These are phyloP conservation scores for Pisolithus sp. DNA, from an alignment of 768 basidiomycete genomes.

Conservation along the genomic window DNA sequence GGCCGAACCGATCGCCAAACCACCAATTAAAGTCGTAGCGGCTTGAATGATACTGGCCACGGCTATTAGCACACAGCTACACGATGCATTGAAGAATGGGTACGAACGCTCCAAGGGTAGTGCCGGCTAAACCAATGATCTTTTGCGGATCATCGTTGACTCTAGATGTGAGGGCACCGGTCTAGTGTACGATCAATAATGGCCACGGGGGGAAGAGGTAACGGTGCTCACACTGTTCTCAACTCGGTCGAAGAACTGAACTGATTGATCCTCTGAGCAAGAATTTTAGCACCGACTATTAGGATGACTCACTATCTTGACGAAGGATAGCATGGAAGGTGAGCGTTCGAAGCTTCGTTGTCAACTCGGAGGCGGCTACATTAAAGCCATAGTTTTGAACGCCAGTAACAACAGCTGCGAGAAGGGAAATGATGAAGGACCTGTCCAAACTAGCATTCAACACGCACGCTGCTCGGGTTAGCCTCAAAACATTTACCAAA, in stretches of 20 bases:
- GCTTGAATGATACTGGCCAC: constrained; percentile 68
- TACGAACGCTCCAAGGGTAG: constrained; percentile 69
- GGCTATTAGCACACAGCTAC: constrained; percentile 1
- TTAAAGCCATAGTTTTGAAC: constrained; percentile 70
- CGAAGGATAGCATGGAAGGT: constrained; percentile 77
- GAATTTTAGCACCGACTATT: background rate
- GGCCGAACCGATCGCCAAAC: constrained; percentile 68
- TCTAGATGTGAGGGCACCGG: constrained; percentile 72
- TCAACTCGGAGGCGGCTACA: constrained; percentile 61
- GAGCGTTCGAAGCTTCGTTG: constrained; percentile 60
- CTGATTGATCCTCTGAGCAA: constrained; percentile 25
- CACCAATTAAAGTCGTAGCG: constrained; percentile 57
- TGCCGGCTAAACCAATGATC: constrained; percentile 78
- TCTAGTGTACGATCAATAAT: constrained; percentile 29
- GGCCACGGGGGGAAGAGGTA: background rate
- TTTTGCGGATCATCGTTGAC: constrained; percentile 88
- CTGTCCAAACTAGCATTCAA: constrained; percentile 25
- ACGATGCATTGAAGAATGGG: background rate
- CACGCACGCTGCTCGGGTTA: background rate
- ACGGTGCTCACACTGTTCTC: constrained; percentile 55
- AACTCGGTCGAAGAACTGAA: constrained; percentile 86
- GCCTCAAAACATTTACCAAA: constrained; percentile 41
- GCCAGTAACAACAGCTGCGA: constrained; percentile 54
- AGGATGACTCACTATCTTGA: constrained; percentile 64
- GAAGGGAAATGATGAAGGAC: constrained; percentile 76